A percentile compares a stretch with the other conserved stretches of the same genome.
Conservation (phyloP, 805 yeast species). For the Candida bentonensis region DNA sequence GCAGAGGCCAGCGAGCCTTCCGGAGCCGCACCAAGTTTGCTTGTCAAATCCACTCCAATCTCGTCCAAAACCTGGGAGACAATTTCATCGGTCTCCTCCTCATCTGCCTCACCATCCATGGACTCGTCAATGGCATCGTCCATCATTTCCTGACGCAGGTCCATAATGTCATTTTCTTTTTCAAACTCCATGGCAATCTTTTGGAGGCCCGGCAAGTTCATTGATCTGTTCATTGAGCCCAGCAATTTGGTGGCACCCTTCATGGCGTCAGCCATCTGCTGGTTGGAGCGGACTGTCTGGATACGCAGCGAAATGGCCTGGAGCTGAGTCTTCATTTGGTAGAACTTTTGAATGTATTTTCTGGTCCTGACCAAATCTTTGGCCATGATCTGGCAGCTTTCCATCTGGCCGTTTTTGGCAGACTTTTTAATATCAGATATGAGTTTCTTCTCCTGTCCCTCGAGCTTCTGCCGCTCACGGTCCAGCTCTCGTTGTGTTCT, state of each 20-base stretch:
- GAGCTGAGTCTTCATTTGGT: slow-evolving; percentile 83
- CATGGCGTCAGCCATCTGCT: slow-evolving; percentile 92
- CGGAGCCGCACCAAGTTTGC: slow-evolving; percentile 34
- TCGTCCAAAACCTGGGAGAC: slow-evolving; percentile 89
- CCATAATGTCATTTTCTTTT: slow-evolving; percentile 90
- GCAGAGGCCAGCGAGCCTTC: slow-evolving; percentile 19
- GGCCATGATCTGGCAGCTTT: slow-evolving; percentile 89
- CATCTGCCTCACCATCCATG: slow-evolving; percentile 79
- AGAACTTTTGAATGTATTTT: slow-evolving; percentile 71
- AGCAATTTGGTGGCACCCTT: slow-evolving; percentile 78
- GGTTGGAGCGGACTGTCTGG: slow-evolving; percentile 84
- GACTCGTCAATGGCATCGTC: slow-evolving; percentile 96
- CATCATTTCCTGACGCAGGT: slow-evolving; percentile 97
- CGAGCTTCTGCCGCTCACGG: slow-evolving; percentile 74
- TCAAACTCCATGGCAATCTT: slow-evolving; percentile 92
- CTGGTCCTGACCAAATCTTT: slow-evolving; percentile 86
- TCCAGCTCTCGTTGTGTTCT: slow-evolving; percentile 88
- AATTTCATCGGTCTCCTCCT: slow-evolving; percentile 72
- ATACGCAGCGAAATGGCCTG: slow-evolving; percentile 89
- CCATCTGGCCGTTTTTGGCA: slow-evolving; percentile 79
- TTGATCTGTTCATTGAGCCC: slow-evolving; percentile 73
- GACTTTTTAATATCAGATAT: slow-evolving; percentile 76
- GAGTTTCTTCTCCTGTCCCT: slow-evolving; percentile 82
- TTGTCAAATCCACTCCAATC: slow-evolving; percentile 73
- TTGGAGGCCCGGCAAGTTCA: slow-evolving; percentile 83